Evolutionary conservation across 2,329 filamentous ascomycete species (phyloP).

Genomic region (Alternaria postmessia): DNA sequence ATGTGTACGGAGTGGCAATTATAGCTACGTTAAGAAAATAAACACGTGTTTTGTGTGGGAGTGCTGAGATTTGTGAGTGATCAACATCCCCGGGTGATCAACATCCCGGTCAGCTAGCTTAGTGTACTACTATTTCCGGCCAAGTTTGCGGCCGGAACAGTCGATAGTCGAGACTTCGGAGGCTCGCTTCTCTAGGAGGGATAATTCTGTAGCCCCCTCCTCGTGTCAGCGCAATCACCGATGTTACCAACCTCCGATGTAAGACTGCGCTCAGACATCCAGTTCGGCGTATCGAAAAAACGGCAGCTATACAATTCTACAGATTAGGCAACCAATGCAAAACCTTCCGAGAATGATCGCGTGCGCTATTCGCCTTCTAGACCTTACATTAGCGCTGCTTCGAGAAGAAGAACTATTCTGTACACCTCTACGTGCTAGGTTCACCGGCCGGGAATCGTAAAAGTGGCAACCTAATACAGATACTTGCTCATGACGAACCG

Average conservation of each 20-base stretch:
- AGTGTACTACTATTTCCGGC: background rate
- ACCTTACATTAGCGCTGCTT: slow-evolving; percentile 5
- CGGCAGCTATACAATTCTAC: background rate
- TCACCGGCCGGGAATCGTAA: background rate
- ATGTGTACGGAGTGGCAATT: too few species aligned
- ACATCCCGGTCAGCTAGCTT: too few species aligned
- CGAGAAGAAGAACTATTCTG: slow-evolving; percentile 3
- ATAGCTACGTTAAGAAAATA: too few species aligned
- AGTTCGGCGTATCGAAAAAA: slow-evolving; percentile 3
- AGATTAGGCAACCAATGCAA: background rate
- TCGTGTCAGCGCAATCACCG: slow-evolving; percentile 1
- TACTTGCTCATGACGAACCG: background rate
- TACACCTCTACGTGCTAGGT: background rate
- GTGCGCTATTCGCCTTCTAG: slow-evolving; percentile 1
- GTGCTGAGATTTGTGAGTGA: too few species aligned
- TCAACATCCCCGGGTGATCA: too few species aligned
- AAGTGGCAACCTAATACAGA: background rate
- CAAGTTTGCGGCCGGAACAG: background rate
- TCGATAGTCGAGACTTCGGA: background rate
- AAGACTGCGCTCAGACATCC: background rate
- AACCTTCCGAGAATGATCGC: slow-evolving; percentile 12
- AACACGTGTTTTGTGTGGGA: too few species aligned
- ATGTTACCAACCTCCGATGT: slow-evolving; percentile 2
- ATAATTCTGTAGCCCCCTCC: background rate
- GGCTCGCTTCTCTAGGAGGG: background rate